A percentile compares a stretch with the other conserved stretches of the same genome.
Conservation (phyloP, 78 protist species). For the slime mould (Dictyostelium discoideum) region DNA sequence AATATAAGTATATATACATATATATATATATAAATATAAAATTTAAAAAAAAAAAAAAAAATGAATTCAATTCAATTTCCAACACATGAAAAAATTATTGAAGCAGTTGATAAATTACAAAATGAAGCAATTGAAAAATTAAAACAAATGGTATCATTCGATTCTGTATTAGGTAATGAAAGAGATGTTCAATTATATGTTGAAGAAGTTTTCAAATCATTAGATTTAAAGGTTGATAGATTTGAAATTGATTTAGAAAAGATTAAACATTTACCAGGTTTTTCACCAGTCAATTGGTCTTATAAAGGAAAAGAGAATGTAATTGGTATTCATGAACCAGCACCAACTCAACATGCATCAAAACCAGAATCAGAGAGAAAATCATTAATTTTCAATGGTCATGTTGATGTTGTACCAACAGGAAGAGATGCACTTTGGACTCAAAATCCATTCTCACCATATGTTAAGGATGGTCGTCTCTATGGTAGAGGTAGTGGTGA, state of each 20-base stretch:
- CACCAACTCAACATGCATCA: neutral
- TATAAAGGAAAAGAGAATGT: conserved; percentile 73
- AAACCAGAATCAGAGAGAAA: neutral
- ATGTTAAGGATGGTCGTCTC: conserved; percentile 60
- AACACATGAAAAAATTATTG: conserved; percentile 50
- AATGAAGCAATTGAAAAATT: conserved; percentile 63
- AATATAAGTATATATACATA: neutral
- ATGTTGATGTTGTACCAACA: conserved; percentile 74
- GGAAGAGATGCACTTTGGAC: conserved; percentile 64
- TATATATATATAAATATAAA: too few species aligned
- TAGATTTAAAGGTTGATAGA: conserved; percentile 59
- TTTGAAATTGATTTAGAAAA: conserved; percentile 19
- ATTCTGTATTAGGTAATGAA: conserved; percentile 64
- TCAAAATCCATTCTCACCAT: conserved; percentile 68
- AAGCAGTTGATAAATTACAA: conserved; percentile 51
- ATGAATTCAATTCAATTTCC: conserved; percentile 23
- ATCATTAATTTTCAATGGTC: conserved; percentile 52
- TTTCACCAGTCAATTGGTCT: conserved; percentile 69
- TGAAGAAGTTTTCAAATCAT: conserved; percentile 34
- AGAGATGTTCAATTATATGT: conserved; percentile 49
- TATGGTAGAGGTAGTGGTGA: conserved; percentile 76
- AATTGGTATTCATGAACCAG: conserved; percentile 47
- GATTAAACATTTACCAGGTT: conserved; percentile 48
- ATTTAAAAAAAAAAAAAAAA: conserved; percentile 11
- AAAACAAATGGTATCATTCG: conserved; percentile 76